These are phyloP conservation scores for Lecanoromycetidae sp. DNA, from an alignment of 2,329 filamentous ascomycete species.

Conservation along the genomic window DNA sequence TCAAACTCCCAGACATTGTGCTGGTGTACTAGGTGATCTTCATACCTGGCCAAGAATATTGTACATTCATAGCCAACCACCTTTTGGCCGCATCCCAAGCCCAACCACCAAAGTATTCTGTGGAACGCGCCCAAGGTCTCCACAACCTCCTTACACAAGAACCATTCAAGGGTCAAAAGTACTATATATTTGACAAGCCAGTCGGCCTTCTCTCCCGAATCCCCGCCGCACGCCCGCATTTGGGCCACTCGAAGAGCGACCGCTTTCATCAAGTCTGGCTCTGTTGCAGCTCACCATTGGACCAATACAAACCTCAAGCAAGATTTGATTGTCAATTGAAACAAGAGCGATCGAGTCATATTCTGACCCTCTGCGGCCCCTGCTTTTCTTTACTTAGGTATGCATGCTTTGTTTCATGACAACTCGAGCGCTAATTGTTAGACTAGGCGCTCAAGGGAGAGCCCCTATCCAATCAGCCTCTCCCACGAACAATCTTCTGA, in stretches of 20 bases:
- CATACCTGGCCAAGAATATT: neutral
- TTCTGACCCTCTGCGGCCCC: too few species aligned
- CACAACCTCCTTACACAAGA: slow-evolving; percentile 3
- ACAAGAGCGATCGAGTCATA: too few species aligned
- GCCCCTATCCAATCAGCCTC: slow-evolving; percentile 11
- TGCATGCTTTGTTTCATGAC: neutral
- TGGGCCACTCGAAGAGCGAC: neutral
- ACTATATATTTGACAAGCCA: neutral
- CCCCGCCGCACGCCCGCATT: neutral
- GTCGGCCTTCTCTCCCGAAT: neutral
- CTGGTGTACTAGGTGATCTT: neutral
- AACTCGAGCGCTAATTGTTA: slow-evolving; percentile 5
- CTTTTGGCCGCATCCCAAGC: neutral
- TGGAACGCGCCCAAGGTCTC: slow-evolving; percentile 9
- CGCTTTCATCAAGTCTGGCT: slow-evolving; percentile 2
- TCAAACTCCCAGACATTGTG: neutral
- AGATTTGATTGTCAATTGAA: too few species aligned
- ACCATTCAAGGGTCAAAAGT: neutral
- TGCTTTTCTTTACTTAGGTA: neutral
- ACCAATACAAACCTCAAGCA: too few species aligned
- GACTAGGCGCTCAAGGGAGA: slow-evolving; percentile 8
- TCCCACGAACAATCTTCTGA: neutral
- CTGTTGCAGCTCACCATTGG: too few species aligned
- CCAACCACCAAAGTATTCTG: neutral
- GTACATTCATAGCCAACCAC: slow-evolving; percentile 3